Evolutionary conservation across 2,329 filamentous ascomycete genomes (phyloP).

Genomic region (Bipolaris oryzae): DNA sequence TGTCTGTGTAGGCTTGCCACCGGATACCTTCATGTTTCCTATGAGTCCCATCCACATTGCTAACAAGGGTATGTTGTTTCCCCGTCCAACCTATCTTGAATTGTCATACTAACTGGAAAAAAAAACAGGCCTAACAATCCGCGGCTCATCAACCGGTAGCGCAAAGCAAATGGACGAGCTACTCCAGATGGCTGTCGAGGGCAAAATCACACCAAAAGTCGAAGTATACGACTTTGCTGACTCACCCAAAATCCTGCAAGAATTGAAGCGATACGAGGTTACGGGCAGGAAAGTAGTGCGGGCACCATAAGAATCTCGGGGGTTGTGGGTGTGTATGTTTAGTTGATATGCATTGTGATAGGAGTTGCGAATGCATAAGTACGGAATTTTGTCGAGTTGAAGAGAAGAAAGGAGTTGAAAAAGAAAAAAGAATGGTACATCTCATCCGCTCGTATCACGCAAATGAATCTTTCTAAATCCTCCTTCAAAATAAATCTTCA

Average conservation of each 20-base stretch:
- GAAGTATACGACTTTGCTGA: conserved; percentile 47
- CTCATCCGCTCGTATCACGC: not conserved
- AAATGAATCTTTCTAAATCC: not conserved
- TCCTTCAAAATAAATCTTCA: not conserved
- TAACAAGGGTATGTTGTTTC: conserved; percentile 46
- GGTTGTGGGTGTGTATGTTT: not conserved
- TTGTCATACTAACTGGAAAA: conserved; percentile 2
- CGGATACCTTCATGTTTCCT: conserved; percentile 51
- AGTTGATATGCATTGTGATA: not conserved
- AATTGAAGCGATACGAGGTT: conserved; percentile 44
- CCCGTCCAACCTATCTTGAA: not conserved
- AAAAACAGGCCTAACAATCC: conserved; percentile 49
- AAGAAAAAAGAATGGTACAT: not conserved
- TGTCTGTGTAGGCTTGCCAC: conserved; percentile 56
- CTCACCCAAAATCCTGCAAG: conserved; percentile 44
- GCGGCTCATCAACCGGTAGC: conserved; percentile 55
- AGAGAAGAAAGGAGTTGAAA: too few relatives aligned
- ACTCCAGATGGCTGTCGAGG: conserved; percentile 51
- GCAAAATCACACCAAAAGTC: conserved; percentile 49
- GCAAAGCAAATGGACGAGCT: conserved; percentile 55
- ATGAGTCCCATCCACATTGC: conserved; percentile 56
- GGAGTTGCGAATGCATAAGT: not conserved
- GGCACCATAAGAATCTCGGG: conserved; percentile 22
- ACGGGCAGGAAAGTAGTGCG: conserved; percentile 46
- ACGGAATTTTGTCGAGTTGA: not conserved